These are phyloP conservation scores for Tricholoma matsutake DNA, from an alignment of 768 basidiomycete genomes.

Conservation along the genomic window DNA sequence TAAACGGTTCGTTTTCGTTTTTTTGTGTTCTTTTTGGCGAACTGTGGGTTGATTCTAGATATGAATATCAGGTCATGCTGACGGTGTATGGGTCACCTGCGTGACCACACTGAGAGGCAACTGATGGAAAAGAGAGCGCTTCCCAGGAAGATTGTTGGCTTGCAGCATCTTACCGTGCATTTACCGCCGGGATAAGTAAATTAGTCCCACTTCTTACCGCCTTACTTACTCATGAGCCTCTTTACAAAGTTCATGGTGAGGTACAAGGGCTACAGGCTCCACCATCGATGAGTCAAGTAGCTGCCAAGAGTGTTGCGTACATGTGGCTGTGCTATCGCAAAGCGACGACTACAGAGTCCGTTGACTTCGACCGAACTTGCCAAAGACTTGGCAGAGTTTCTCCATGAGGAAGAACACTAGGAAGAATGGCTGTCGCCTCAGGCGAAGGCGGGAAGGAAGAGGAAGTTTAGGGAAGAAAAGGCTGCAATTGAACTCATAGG, in stretches of 20 bases:
- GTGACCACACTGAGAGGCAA: conserved; percentile 92
- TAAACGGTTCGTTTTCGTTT: conserved; percentile 83
- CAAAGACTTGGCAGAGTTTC: conserved; percentile 1
- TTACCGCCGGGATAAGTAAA: conserved; percentile 69
- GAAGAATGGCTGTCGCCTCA: conserved; percentile 15
- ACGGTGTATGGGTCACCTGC: conserved; percentile 98
- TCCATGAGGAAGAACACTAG: conserved; percentile 19
- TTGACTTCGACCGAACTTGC: conserved; percentile 3
- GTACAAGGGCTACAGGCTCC: conserved; percentile 67
- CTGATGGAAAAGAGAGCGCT: conserved; percentile 74
- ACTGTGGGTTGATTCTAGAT: background rate
- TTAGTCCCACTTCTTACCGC: conserved; percentile 2
- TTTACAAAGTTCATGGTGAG: conserved; percentile 63
- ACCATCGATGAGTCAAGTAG: conserved; percentile 29
- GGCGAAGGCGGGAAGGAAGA: conserved; percentile 12
- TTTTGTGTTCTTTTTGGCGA: background rate
- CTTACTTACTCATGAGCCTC: conserved; percentile 2
- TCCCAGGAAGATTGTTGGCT: conserved; percentile 67
- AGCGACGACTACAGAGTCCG: too few species aligned
- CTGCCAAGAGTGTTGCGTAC: conserved; percentile 17
- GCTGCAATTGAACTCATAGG: conserved; percentile 31
- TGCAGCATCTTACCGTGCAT: conserved; percentile 77
- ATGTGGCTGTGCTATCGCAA: background rate
- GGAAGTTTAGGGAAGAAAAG: conserved; percentile 23
- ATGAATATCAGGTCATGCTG: conserved; percentile 82